Evolutionary conservation across 306 rosid species (phyloP), one percentile per base, ranked within the genome.

Genomic region (Pyrus betulifolia): DNA sequence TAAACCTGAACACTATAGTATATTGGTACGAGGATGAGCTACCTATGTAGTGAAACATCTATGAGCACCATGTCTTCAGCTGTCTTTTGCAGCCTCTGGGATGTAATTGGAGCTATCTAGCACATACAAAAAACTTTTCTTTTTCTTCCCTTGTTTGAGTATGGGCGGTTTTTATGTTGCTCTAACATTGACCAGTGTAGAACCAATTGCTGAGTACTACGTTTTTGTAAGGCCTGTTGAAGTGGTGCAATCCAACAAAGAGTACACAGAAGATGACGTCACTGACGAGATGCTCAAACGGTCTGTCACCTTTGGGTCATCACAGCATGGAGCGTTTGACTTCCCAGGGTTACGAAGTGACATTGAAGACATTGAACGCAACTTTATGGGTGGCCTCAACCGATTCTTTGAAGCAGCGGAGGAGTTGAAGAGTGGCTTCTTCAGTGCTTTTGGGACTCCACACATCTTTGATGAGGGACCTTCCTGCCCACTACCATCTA

Each of bases 181-280:
- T 40, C 9, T 19, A 27, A 59, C 22, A 38, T 25, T 38, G 38
- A 40, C 68, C 76, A 23, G 6, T 33, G 14, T 40, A 4, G 21
- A 49, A 17, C 55, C 55, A 49, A 49, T 49, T 57, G 22, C 15
- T 61, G 30, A 17, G 46, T 2, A 1, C 60, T 30, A 72, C n/a
- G 14, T 25, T 55, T 64, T 78, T 77, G 1, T 61, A 81, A 95
- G 97, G 91, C 93, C 96, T 2, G 86, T 55, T 8, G 97, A 95
- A 84, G 88, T 95, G 83, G 81, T 95, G 81, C 86, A 86, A 77
- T 95, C 96, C 63, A 87, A 86, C 84, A 92, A 77, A 74, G 97
- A 90, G 83, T 85, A 82, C 76, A 89, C 93, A 2, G 98, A 89
- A 85, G 96, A 95, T 64, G 96, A 92, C 75, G 87, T 95, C 70